Evolutionary conservation across 805 yeast genomes (phyloP).

Genomic region (Yamadazyma insecticola): DNA sequence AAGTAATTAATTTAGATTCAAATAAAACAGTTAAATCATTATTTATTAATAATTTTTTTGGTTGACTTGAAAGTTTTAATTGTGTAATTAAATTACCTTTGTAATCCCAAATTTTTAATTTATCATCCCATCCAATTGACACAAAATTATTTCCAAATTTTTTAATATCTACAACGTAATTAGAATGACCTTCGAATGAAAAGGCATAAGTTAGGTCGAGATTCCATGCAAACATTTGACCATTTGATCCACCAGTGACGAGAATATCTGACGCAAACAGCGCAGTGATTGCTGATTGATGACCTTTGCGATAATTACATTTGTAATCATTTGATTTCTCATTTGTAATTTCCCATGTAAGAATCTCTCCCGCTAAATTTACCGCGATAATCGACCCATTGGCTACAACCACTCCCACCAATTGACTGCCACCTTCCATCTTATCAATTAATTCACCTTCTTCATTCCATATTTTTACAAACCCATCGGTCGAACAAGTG

Average conservation of each 20-base stretch:
- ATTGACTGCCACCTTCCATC: constrained; percentile 55
- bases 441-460: constrained; percentile 36
- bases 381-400: constrained; percentile 58
- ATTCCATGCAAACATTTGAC: constrained; percentile 62
- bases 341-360: no score
- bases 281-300: constrained; percentile 77
- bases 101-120: constrained; percentile 41
- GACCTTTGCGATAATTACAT: constrained; percentile 55
- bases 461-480: constrained; percentile 62
- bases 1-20: constrained; percentile 26
- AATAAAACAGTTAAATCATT: constrained; percentile 26
- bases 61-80: constrained; percentile 22
- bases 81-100: constrained; percentile 5
- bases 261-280: constrained; percentile 17
- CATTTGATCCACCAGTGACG: constrained; percentile 79
- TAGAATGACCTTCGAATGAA: constrained; percentile 49
- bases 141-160: constrained; percentile 24
- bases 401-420: constrained; percentile 75
- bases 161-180: constrained; percentile 56
- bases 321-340: constrained; percentile 31
- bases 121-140: constrained; percentile 90
- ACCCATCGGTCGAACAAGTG: constrained; percentile 80
- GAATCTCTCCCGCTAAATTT: constrained; percentile 67
- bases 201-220: constrained; percentile 21
- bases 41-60: constrained; percentile 29